These are phyloP conservation scores for Dionaea muscipula DNA, from an alignment of 179 eudicot genomes.

Conservation along the genomic window DNA sequence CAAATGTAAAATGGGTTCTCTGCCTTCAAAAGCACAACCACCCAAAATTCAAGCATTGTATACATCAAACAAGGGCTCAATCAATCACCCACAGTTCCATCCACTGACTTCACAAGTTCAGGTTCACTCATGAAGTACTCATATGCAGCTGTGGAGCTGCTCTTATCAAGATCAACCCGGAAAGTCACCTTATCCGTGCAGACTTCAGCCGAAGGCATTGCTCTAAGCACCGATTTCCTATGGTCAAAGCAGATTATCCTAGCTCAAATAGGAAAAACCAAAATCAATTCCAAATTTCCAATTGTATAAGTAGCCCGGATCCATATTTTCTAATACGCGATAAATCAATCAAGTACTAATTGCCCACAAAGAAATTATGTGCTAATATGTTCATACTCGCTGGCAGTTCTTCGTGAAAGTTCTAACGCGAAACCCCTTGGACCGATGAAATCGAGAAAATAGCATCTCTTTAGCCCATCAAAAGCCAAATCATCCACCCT, in stretches of 20 bases:
- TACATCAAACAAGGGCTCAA: neutral
- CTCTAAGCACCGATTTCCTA: slow-evolving; percentile 34
- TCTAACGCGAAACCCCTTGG: slow-evolving; percentile 53
- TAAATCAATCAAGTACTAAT: neutral
- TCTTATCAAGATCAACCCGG: slow-evolving; percentile 53
- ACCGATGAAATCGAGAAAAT: slow-evolving; percentile 78
- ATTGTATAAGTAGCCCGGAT: neutral
- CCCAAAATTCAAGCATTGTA: neutral
- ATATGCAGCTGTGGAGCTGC: slow-evolving; percentile 66
- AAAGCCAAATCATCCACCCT: slow-evolving; percentile 64
- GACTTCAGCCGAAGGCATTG: slow-evolving; percentile 22
- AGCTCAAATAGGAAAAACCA: slow-evolving; percentile 9
- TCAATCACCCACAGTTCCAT: slow-evolving; percentile 23
- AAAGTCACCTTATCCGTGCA: slow-evolving; percentile 31
- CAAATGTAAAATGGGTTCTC: neutral
- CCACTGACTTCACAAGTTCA: slow-evolving; percentile 15
- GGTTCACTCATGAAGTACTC: slow-evolving; percentile 49
- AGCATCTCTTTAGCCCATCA: slow-evolving; percentile 62
- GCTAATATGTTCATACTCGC: slow-evolving; percentile 40
- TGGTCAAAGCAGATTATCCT: slow-evolving; percentile 79
- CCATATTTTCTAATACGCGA: neutral
- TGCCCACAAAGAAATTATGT: neutral
- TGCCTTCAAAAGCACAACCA: neutral
- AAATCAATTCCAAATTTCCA: slow-evolving; percentile 1
- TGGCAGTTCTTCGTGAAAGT: slow-evolving; percentile 38